phyloP scores from a whole-genome alignment of 257 asterid species.

The Gentiana macrophylla region DNA sequence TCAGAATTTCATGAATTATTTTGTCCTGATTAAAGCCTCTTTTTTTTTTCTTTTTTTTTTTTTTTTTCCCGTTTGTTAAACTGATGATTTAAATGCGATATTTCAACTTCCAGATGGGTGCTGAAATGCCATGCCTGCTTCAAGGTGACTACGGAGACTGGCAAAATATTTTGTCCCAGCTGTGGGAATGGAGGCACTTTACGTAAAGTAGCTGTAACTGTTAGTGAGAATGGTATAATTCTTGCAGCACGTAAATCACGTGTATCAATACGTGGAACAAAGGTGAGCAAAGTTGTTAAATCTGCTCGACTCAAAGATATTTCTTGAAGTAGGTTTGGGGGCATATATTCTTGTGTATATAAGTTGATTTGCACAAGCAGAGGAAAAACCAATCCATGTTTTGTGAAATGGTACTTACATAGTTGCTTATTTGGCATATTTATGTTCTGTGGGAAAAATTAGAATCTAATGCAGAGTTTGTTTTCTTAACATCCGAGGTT shows the following conservation, averaged over 20 bases:
- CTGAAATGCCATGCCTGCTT: constrained; percentile 95
- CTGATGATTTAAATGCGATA: too few relatives aligned
- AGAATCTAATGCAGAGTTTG: too few relatives aligned
- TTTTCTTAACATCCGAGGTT: too few relatives aligned
- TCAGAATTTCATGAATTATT: neutral
- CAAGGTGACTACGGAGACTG: constrained; percentile 91
- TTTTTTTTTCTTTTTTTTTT: neutral
- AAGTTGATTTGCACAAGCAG: too few relatives aligned
- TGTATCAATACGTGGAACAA: constrained; percentile 84
- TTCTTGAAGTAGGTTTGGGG: neutral
- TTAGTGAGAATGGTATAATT: constrained; percentile 73
- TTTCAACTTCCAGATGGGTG: constrained; percentile 64
- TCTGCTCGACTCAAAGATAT: neutral
- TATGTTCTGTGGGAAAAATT: too few relatives aligned
- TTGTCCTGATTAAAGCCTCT: neutral
- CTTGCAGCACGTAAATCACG: constrained; percentile 80
- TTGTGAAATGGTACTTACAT: neutral
- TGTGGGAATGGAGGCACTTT: constrained; percentile 99
- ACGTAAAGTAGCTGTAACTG: constrained; percentile 87
- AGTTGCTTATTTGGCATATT: too few relatives aligned
- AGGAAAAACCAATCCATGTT: neutral
- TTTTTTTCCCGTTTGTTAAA: too few relatives aligned
- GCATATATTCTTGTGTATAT: neutral
- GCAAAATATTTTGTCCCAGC: constrained; percentile 79
- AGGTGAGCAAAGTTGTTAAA: constrained; percentile 30